Base-by-base conservation (phyloP, 1,284 basidiomycete genomes). In the Schizophyllum amplum region DNA sequence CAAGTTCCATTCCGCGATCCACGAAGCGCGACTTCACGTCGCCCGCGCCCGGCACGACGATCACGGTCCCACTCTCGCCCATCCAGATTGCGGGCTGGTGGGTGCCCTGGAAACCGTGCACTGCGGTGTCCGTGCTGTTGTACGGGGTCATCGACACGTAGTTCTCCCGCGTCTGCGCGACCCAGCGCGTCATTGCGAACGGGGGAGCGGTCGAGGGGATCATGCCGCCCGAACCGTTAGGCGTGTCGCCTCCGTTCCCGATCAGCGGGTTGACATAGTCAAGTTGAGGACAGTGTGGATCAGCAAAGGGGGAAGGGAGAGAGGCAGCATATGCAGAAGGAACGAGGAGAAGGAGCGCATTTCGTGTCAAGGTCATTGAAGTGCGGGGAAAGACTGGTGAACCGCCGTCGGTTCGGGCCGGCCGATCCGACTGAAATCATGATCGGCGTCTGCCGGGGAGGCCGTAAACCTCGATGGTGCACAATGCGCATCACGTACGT, bases 31-130 rank as follows among this genome's bases (percentile, higher is more conserved):
- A 72, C 52, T 76, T 78, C 2, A 88, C 71, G 1, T 60, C 25
- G 13, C 81, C 79, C 2, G 75, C 68, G 5, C 90, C 89, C 3
- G 87, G 84, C 11, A 79, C 78, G 24, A 94, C 72, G 15, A 82
- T 75, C 4, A 82, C 79, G 24, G 81, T 81, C 0, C 81, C 90
- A 60, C 84, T 88, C 67, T 92, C 89, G 27, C 90, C 91, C 90
- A 94, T 93, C 91, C 91, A 93, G 50, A 93, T 92, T 0, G 91
- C 91, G 0, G 91, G 91, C 65, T 92, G 90, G 58, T 90, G 84
- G 0, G 90, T 92, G 1, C 81, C 86, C 58, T 86, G 82, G 63
- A 92, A 90, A 0, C 90, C 90, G 64, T 89, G 83, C 1, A 92
- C 79, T 4, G 67, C 68, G 1, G 71, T 73, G 5, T 69, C 81